phyloP scores from a whole-genome alignment of 805 yeast genomes.

The Maudiozyma pseudohumilis region DNA sequence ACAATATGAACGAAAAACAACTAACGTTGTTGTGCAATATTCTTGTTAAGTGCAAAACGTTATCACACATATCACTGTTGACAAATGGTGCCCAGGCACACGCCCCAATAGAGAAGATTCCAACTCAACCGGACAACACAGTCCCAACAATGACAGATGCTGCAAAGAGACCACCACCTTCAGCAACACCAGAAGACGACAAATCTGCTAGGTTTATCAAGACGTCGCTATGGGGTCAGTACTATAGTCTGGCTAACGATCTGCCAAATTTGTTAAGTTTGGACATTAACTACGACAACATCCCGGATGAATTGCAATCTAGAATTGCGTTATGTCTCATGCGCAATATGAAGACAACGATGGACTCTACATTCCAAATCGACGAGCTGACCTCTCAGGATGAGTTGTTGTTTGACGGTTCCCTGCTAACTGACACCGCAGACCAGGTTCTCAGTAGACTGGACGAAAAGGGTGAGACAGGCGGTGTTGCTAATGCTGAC shows the following conservation, averaged over 20 bases:
- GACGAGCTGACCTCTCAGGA: conserved; percentile 34
- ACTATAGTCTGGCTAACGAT: conserved; percentile 59
- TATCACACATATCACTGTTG: conserved; percentile 58
- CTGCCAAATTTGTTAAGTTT: conserved; percentile 56
- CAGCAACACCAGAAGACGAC: neutral
- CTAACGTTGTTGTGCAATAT: conserved; percentile 55
- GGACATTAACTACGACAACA: conserved; percentile 53
- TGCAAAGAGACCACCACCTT: neutral
- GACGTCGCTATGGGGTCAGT: conserved; percentile 49
- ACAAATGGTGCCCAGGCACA: conserved; percentile 37
- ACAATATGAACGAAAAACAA: conserved; percentile 46
- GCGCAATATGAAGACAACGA: conserved; percentile 66
- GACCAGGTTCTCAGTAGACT: conserved; percentile 42
- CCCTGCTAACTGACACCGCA: conserved; percentile 63
- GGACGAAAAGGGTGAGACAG: conserved; percentile 11
- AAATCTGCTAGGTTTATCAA: conserved; percentile 29
- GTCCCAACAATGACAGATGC: neutral
- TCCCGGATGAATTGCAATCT: conserved; percentile 56
- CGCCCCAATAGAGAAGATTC: neutral
- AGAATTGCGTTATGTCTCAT: conserved; percentile 70
- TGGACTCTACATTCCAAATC: conserved; percentile 29
- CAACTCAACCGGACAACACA: neutral
- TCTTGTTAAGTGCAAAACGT: conserved; percentile 53
- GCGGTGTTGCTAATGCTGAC: conserved; percentile 26
- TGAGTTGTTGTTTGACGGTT: conserved; percentile 68